phyloP scores from a whole-genome alignment of 495 filamentous ascomycete species.

The Penicillium psychrofluorescens region DNA sequence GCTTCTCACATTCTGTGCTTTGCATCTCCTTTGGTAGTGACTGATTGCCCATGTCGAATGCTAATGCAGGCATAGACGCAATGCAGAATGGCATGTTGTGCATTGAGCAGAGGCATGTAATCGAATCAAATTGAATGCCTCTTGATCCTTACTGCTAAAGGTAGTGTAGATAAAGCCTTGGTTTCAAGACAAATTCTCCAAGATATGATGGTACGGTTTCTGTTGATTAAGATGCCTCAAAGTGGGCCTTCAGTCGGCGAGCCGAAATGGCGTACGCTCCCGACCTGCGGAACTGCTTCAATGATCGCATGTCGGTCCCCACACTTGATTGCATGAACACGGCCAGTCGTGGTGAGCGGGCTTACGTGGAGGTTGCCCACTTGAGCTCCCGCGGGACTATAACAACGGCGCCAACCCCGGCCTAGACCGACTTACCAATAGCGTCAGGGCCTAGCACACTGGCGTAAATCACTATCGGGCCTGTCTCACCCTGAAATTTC shows the following conservation, averaged over 20 bases:
- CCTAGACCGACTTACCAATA: constrained; percentile 32
- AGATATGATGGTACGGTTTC: no score
- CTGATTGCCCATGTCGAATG: no score
- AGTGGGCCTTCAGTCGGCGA: constrained; percentile 24
- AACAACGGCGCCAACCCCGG: constrained; percentile 42
- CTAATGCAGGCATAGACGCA: no score
- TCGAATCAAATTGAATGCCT: no score
- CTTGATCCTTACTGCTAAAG: no score
- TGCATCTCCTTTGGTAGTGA: no score
- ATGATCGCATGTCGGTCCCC: constrained; percentile 41
- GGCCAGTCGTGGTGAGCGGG: constrained; percentile 46
- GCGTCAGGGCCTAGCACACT: constrained; percentile 47
- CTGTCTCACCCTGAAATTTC: constrained; percentile 32
- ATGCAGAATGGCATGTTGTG: no score
- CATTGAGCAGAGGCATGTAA: no score
- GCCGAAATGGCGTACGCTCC: constrained; percentile 49
- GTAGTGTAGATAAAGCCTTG: no score
- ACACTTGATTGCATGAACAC: constrained; percentile 45
- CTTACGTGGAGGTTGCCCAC: constrained; percentile 47
- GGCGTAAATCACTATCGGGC: constrained; percentile 46
- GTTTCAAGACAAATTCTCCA: no score
- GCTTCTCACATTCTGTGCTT: no score
- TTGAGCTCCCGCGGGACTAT: constrained; percentile 48
- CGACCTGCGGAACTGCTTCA: constrained; percentile 46
- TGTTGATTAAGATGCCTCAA: no score